A percentile compares a stretch with the other conserved stretches of the same genome.
These are phyloP conservation scores for Gaertneriomyces sp. DNA, from an alignment of 192 early-diverging fungal species.

Conservation along the genomic window DNA sequence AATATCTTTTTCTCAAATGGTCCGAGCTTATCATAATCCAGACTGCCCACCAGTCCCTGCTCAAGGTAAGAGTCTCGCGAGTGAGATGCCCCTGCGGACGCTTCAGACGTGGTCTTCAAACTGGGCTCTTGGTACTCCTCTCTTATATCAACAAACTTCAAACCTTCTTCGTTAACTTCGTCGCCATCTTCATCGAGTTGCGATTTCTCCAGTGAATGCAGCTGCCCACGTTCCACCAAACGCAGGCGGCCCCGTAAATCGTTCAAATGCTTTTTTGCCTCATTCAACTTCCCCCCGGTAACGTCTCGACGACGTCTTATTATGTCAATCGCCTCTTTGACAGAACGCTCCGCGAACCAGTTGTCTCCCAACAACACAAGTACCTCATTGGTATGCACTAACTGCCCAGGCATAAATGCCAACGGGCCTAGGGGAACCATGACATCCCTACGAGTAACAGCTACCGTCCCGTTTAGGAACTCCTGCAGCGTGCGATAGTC, in stretches of 20 bases:
- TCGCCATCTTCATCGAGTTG: slow-evolving; percentile 38
- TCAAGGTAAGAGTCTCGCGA: too few relatives aligned
- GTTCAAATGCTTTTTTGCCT: background rate
- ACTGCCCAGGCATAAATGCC: slow-evolving; percentile 81
- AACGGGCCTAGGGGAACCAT: slow-evolving; percentile 82
- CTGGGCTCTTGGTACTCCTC: slow-evolving; percentile 54
- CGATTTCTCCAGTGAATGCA: slow-evolving; percentile 9
- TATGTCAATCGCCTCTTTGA: slow-evolving; percentile 68
- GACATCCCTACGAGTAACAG: slow-evolving; percentile 44
- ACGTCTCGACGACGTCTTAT: slow-evolving; percentile 62
- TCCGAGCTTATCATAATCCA: slow-evolving; percentile 4
- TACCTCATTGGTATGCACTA: slow-evolving; percentile 93
- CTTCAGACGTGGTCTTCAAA: too few relatives aligned
- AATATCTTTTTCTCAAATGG: slow-evolving; percentile 32
- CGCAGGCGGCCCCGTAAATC: background rate
- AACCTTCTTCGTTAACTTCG: slow-evolving; percentile 70
- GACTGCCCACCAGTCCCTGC: background rate
- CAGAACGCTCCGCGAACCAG: slow-evolving; percentile 83
- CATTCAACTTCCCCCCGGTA: background rate
- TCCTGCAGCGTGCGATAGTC: slow-evolving; percentile 55
- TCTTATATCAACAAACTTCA: slow-evolving; percentile 71
- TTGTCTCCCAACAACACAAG: slow-evolving; percentile 85
- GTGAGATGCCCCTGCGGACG: too few relatives aligned
- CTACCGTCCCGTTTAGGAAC: slow-evolving; percentile 43
- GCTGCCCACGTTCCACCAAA: background rate